Percentiles rank a stretch among this genome's conserved stretches.
Conservation (phyloP, 2,329 filamentous ascomycete species). For the Fusarium brachygibbosum region DNA sequence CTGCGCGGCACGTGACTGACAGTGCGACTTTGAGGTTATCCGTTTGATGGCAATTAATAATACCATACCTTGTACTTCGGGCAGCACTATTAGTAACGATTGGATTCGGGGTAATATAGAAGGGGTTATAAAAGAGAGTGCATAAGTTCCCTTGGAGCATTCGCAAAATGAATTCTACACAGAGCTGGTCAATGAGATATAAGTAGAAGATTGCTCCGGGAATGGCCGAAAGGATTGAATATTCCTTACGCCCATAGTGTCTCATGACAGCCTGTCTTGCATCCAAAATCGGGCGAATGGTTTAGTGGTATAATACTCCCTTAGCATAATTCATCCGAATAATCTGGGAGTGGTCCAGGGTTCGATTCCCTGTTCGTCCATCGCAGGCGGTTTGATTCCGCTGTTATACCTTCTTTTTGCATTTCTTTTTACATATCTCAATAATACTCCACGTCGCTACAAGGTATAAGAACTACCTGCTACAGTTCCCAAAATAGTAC, state of each 20-base stretch:
- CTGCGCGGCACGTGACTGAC: neutral
- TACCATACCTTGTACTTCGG: neutral
- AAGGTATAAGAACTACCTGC: neutral
- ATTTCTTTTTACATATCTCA: neutral
- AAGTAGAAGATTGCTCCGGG: neutral
- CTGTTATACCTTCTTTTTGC: constrained; percentile 1
- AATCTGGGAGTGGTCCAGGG: constrained; percentile 35
- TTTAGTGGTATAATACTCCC: constrained; percentile 40
- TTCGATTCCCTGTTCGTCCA: constrained; percentile 38
- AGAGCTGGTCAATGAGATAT: too few species aligned
- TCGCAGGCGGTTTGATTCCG: constrained; percentile 2
- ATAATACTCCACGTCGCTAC: too few species aligned
- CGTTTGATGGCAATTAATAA: neutral
- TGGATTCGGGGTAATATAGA: too few species aligned
- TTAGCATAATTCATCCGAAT: constrained; percentile 27
- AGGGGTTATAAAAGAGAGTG: neutral
- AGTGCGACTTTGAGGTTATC: neutral
- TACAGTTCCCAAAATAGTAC: too few species aligned
- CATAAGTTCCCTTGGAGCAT: too few species aligned
- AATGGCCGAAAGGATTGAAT: too few species aligned
- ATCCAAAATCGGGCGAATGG: constrained; percentile 25
- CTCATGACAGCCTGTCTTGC: too few species aligned
- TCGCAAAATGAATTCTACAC: too few species aligned
- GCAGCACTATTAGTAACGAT: neutral
- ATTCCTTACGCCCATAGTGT: too few species aligned